phyloP scores from a whole-genome alignment of 2,329 filamentous ascomycete species.

The Fusarium proliferatum region DNA sequence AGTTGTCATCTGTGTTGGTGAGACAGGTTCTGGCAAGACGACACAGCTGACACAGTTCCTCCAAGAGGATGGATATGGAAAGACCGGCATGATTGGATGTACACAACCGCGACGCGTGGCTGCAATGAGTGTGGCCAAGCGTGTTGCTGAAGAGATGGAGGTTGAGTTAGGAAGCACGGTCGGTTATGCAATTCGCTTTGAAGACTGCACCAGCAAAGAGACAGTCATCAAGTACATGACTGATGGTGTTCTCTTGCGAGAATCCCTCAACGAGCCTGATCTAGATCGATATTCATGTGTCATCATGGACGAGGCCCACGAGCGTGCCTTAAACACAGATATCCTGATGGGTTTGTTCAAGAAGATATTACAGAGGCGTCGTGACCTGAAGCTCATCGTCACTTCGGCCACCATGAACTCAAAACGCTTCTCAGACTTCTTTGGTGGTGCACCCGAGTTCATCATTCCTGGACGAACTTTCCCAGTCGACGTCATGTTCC shows the following conservation, averaged over 20 bases:
- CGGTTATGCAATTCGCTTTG: slow-evolving; percentile 97
- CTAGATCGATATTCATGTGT: slow-evolving; percentile 97
- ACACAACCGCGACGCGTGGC: slow-evolving; percentile 96
- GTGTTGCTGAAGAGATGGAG: slow-evolving; percentile 98
- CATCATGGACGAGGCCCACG: slow-evolving; percentile 99
- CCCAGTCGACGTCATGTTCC: slow-evolving; percentile 96
- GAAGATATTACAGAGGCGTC: slow-evolving; percentile 88
- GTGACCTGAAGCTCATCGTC: slow-evolving; percentile 95
- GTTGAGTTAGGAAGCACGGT: slow-evolving; percentile 88
- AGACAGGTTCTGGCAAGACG: slow-evolving; percentile 97
- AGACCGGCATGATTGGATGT: slow-evolving; percentile 90
- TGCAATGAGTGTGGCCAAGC: slow-evolving; percentile 98
- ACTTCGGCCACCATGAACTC: slow-evolving; percentile 99
- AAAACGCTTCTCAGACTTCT: slow-evolving; percentile 95
- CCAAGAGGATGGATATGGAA: slow-evolving; percentile 93
- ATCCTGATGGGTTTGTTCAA: slow-evolving; percentile 98
- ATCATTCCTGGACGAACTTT: slow-evolving; percentile 96
- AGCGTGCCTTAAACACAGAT: slow-evolving; percentile 95
- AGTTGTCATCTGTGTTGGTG: slow-evolving; percentile 94
- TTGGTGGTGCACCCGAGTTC: slow-evolving; percentile 95
- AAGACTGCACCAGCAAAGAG: slow-evolving; percentile 96
- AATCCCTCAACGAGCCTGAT: slow-evolving; percentile 92
- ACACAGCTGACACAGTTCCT: slow-evolving; percentile 97
- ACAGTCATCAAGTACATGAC: slow-evolving; percentile 99
- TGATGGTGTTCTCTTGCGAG: slow-evolving; percentile 91